Evolutionary conservation across 2,329 filamentous ascomycete genomes (phyloP), one percentile per base, ranked within the genome.

Genomic region (Ceratocystis cubensis): DNA sequence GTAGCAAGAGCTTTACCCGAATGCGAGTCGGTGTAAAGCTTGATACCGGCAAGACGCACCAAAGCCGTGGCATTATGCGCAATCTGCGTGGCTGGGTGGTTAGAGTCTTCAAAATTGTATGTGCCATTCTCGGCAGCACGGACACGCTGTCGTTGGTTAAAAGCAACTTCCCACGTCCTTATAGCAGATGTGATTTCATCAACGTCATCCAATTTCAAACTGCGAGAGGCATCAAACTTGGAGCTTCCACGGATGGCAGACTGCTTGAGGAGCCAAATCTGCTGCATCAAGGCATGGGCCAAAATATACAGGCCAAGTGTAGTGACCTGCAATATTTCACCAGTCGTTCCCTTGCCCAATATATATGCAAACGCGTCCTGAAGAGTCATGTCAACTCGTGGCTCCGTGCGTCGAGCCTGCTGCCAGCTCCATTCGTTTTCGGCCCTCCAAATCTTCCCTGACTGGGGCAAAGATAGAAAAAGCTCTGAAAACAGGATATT

Each of bases 271-370:
- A 89, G 78, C 72, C 86, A 89, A 17, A 90, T 85, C 69, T 89
- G 86, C 71, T 90, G 87, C 10, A 89, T 81, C 28, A 91, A 73
- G 2, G 86, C 86, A 71, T 89, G 86, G 2, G 90, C 86, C 44
- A 91, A 77, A 6, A 88, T 81, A 70, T 90, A 89, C 70, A 87
- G 87, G 0, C 86, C 87, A 5, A 88, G 74, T 0, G 84, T 83
- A 0, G 82, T 84, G 66, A 84, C 76, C 57, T 80, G 78, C 0
- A 66, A 22, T 20, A 57, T 37, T 37, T 63, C 65, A 13, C 65
- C 46, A 22, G 57, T 28, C 17, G 57, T 59, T 22, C 64, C 50
- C 46, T 68, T 65, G 30, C 64, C 78, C 45, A 87, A 78, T 0
- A 86, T 75, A 50, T 80, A 76, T 4, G 78, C 78, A 61, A 87